These are phyloP conservation scores for Saccharomyces hybrid DNA, from an alignment of 1,139 yeast species.

Conservation along the genomic window DNA sequence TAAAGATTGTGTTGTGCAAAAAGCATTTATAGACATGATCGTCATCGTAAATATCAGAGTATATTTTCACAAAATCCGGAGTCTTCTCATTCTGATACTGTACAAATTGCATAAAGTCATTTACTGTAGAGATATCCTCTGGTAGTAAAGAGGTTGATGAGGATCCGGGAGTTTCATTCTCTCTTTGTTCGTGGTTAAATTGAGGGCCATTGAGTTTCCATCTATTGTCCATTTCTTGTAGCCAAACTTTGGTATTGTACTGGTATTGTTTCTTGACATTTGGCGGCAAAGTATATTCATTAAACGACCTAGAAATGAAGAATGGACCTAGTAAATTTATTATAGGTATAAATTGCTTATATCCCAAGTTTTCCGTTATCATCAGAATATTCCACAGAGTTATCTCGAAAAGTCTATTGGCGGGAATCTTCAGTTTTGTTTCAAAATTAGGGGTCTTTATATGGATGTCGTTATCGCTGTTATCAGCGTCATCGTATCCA, in stretches of 20 bases:
- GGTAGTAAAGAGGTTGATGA: conserved; percentile 13
- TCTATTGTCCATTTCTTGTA: conserved; percentile 27
- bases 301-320: conserved; percentile 32
- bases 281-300: conserved; percentile 28
- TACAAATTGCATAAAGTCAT: conserved; percentile 21
- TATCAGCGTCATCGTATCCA: not conserved
- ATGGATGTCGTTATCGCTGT: conserved; percentile 15
- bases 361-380: conserved; percentile 26
- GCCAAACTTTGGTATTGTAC: conserved; percentile 23
- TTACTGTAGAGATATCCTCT: conserved; percentile 15
- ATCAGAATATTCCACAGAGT: conserved; percentile 21
- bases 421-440: conserved; percentile 18
- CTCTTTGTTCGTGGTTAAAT: conserved; percentile 2
- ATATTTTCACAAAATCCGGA: conserved; percentile 21
- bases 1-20: conserved; percentile 23
- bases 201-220: conserved; percentile 17
- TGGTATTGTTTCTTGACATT: conserved; percentile 25
- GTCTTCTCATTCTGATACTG: conserved; percentile 18
- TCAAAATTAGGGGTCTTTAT: conserved; percentile 22
- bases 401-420: conserved; percentile 27
- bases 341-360: conserved; percentile 24
- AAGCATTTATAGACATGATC: conserved; percentile 24
- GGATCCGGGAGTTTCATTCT: conserved; percentile 4
- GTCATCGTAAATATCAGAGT: conserved; percentile 26
- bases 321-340: conserved; percentile 27